Conservation (phyloP, 768 basidiomycete genomes). For the Leccinum obscurum region DNA sequence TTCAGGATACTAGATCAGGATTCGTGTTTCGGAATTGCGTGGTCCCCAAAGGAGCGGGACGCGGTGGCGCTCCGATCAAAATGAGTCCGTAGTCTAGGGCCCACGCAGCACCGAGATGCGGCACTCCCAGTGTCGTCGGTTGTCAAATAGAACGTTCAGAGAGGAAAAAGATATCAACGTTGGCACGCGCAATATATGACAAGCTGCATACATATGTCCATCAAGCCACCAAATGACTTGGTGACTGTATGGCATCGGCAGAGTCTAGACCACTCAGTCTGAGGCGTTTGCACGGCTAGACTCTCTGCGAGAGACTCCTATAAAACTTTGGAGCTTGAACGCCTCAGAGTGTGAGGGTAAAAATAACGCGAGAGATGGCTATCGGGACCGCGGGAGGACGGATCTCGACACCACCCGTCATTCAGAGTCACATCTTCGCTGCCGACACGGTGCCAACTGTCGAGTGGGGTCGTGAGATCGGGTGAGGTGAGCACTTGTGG, state of each 20-base stretch:
- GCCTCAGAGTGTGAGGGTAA: neutral
- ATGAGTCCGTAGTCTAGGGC: neutral
- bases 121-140: neutral
- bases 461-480: neutral
- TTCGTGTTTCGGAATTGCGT: neutral
- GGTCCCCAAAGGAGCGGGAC: conserved; percentile 6
- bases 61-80: conserved; percentile 27
- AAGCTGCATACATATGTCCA: conserved; percentile 13
- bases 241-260: conserved; percentile 6
- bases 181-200: conserved; percentile 4
- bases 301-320: neutral
- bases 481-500: neutral
- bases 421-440: neutral
- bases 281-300: conserved; percentile 2
- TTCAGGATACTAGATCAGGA: neutral
- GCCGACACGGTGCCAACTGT: neutral
- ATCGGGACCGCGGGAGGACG: neutral
- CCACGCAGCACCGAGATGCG: conserved; percentile 16
- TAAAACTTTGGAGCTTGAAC: neutral
- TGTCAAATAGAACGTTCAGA: conserved; percentile 1
- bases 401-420: neutral
- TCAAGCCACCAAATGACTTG: conserved; percentile 33
- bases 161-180: neutral
- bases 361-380: neutral
- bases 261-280: conserved; percentile 6